A percentile compares a stretch with the other conserved stretches of the same genome.
phyloP scores from a whole-genome alignment of 257 asterid genomes.

The Capsicum baccatum region DNA sequence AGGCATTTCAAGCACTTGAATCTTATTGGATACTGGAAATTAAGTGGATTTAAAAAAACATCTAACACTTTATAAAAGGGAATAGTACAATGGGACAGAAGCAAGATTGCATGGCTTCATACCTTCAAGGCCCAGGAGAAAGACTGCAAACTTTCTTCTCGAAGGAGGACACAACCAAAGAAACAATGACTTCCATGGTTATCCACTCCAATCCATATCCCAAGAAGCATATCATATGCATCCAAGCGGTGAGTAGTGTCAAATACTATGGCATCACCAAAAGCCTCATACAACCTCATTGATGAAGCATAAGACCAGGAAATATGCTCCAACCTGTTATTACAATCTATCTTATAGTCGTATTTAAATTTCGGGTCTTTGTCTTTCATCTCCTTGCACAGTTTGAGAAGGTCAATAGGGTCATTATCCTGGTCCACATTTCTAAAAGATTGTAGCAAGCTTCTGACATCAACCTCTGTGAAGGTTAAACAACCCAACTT shows the following conservation, averaged over 20 bases:
- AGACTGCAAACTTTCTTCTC: conserved; percentile 65
- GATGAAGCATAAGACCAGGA: conserved; percentile 98
- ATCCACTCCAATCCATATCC: conserved; percentile 78
- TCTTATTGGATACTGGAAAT: conserved; percentile 1
- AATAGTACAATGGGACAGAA: conserved; percentile 1
- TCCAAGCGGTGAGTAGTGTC: conserved; percentile 93
- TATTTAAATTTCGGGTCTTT: conserved; percentile 82
- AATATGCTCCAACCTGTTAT: conserved; percentile 83
- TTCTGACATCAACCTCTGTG: conserved; percentile 94
- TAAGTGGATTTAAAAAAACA: background rate
- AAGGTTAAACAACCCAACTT: conserved; percentile 94
- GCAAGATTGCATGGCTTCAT: conserved; percentile 27
- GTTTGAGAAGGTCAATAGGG: conserved; percentile 77
- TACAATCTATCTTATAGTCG: conserved; percentile 77
- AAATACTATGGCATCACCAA: conserved; percentile 93
- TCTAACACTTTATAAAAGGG: background rate
- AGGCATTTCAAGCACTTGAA: conserved; percentile 22
- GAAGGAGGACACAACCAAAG: conserved; percentile 65
- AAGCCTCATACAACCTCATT: conserved; percentile 73
- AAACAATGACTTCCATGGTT: conserved; percentile 64
- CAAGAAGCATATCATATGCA: conserved; percentile 97
- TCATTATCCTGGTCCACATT: conserved; percentile 92
- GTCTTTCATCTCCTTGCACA: conserved; percentile 93
- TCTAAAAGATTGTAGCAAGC: conserved; percentile 82
- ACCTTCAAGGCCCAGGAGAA: conserved; percentile 96